These are phyloP conservation scores for Telfairia occidentalis DNA, from an alignment of 331 rosid species.

Conservation along the genomic window DNA sequence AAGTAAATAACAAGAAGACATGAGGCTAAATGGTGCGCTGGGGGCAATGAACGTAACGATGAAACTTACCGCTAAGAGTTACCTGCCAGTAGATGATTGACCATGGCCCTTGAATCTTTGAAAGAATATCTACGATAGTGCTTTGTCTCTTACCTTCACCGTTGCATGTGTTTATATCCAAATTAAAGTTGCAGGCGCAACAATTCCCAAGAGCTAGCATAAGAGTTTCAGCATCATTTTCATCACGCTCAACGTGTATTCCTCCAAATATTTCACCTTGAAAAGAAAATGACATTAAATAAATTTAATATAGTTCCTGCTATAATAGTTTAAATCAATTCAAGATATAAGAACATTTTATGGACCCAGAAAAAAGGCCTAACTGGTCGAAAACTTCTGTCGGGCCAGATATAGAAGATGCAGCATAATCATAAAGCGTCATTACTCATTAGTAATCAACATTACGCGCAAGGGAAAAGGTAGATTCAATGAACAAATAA, in stretches of 20 bases:
- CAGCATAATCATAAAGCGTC: neutral
- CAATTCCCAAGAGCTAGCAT: slow-evolving; percentile 44
- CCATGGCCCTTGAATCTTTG: slow-evolving; percentile 83
- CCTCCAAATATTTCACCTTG: slow-evolving; percentile 93
- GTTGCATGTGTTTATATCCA: neutral
- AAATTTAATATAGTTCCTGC: slow-evolving; percentile 1
- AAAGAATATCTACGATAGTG: slow-evolving; percentile 44
- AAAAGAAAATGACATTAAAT: neutral
- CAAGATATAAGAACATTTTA: neutral
- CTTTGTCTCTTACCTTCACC: slow-evolving; percentile 25
- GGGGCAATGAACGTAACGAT: neutral
- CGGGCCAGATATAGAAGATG: neutral
- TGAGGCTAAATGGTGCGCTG: neutral
- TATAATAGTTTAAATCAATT: neutral
- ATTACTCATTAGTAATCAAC: neutral
- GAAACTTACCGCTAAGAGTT: slow-evolving; percentile 68
- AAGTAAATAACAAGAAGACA: slow-evolving; percentile 12
- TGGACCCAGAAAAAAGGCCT: neutral
- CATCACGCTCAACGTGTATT: slow-evolving; percentile 33
- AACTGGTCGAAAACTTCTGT: neutral
- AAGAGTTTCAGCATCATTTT: slow-evolving; percentile 66
- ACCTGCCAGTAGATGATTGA: slow-evolving; percentile 95
- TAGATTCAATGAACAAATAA: neutral
- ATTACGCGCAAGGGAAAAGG: neutral
- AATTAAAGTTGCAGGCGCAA: slow-evolving; percentile 32